A percentile compares a stretch with the other conserved stretches of the same genome.
Conservation (phyloP, 1,139 yeast genomes). For the Sugiyamaella sp. region DNA sequence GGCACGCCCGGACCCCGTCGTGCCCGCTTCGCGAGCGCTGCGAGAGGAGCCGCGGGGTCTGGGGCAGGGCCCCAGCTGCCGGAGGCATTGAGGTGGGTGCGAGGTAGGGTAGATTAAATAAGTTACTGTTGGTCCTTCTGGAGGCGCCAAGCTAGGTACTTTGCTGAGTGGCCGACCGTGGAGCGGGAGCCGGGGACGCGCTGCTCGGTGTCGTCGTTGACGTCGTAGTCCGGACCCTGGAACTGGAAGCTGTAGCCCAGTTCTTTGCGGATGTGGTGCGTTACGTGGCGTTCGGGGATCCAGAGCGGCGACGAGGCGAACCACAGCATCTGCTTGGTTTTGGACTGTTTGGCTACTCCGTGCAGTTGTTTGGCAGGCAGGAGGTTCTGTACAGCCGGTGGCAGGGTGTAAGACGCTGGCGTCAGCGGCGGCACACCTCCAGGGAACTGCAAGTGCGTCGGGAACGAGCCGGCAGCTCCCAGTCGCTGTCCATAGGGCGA, state of each 20-base stretch:
- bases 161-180: slow-evolving; percentile 67
- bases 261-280: slow-evolving; percentile 37
- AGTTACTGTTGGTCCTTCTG: slow-evolving; percentile 8
- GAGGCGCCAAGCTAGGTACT: slow-evolving; percentile 62
- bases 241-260: slow-evolving; percentile 16
- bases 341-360: slow-evolving; percentile 34
- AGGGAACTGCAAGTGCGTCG: slow-evolving; percentile 16
- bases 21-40: too few species aligned
- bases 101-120: slow-evolving; percentile 8
- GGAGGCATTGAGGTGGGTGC: too few species aligned
- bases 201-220: slow-evolving; percentile 21
- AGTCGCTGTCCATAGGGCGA: not conserved
- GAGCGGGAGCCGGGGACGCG: slow-evolving; percentile 18
- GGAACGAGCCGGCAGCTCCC: slow-evolving; percentile 1
- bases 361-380: slow-evolving; percentile 33
- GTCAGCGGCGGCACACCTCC: slow-evolving; percentile 35
- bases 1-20: too few species aligned
- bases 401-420: slow-evolving; percentile 37
- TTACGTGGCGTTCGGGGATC: slow-evolving; percentile 52
- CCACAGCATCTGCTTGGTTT: slow-evolving; percentile 60
- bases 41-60: too few species aligned
- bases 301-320: slow-evolving; percentile 77
- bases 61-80: too few species aligned
- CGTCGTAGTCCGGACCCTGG: slow-evolving; percentile 10
- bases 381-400: slow-evolving; percentile 32